Evolutionary conservation across 331 rosid genomes (phyloP).

Genomic region (Prunus yedoensis): DNA sequence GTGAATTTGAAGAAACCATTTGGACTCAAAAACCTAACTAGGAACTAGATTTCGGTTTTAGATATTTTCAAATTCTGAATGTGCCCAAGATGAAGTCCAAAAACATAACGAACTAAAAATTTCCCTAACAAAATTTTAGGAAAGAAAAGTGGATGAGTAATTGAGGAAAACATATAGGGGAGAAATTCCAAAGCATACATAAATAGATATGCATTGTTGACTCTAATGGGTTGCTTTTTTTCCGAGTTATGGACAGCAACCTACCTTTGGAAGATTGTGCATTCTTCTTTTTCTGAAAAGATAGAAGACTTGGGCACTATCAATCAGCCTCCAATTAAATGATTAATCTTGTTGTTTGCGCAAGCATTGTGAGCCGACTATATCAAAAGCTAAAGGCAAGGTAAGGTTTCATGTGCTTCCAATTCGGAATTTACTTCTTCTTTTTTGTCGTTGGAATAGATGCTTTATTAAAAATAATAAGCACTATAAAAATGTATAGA

Average conservation of each 20-base stretch:
- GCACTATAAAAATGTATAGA: no score
- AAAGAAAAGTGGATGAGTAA: no score
- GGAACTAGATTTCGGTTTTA: background rate
- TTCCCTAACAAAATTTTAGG: no score
- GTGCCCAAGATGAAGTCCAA: background rate
- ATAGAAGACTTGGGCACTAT: background rate
- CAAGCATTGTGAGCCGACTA: background rate
- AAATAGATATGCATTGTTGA: background rate
- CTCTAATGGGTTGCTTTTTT: background rate
- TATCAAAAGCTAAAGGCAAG: background rate
- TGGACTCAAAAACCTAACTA: background rate
- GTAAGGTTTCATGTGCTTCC: background rate
- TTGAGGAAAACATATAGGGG: background rate
- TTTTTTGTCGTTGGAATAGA: no score
- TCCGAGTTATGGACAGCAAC: no score
- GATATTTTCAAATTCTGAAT: background rate
- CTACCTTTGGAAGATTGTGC: background rate
- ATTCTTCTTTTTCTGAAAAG: constrained; percentile 3
- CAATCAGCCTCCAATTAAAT: background rate
- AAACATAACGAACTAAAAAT: background rate
- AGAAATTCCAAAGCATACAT: background rate
- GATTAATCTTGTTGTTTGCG: background rate
- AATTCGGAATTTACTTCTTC: background rate
- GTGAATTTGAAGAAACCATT: background rate
- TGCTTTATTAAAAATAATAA: no score